Conservation (phyloP, 2,329 filamentous ascomycete species). For the Dactylellina sp. region DNA sequence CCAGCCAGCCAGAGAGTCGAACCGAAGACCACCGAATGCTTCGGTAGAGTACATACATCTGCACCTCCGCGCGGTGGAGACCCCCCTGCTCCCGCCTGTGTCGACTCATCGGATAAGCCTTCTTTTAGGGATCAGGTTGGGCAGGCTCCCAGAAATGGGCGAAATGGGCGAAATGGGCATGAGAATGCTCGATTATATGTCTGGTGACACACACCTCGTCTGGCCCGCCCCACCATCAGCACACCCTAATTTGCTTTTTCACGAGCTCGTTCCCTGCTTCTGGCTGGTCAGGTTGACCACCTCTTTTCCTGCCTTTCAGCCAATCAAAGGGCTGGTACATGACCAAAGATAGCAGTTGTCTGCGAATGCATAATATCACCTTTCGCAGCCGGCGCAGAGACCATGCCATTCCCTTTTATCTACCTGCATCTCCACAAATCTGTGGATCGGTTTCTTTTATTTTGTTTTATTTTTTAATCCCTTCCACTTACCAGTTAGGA, state of each 20-base stretch:
- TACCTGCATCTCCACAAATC: slow-evolving; percentile 26
- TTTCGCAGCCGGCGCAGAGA: slow-evolving; percentile 54
- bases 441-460: slow-evolving; percentile 23
- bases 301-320: slow-evolving; percentile 25
- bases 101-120: slow-evolving; percentile 30
- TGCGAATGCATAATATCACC: slow-evolving; percentile 57
- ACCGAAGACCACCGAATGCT: slow-evolving; percentile 36
- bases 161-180: no score
- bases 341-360: slow-evolving; percentile 57
- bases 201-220: slow-evolving; percentile 57
- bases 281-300: slow-evolving; percentile 49
- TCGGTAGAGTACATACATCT: slow-evolving; percentile 7
- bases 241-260: slow-evolving; percentile 48
- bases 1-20: slow-evolving; percentile 14
- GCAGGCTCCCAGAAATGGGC: slow-evolving; percentile 18
- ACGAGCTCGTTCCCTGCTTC: slow-evolving; percentile 35
- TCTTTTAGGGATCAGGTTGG: slow-evolving; percentile 7
- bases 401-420: slow-evolving; percentile 48
- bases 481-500: slow-evolving; percentile 39
- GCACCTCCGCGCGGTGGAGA: slow-evolving; percentile 9
- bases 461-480: background rate
- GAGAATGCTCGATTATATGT: slow-evolving; percentile 27
- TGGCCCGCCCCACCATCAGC: slow-evolving; percentile 56
- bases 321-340: slow-evolving; percentile 48
- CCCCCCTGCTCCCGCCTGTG: slow-evolving; percentile 21